Evolutionary conservation across 225 moss, liverwort and hornwort species (phyloP), one percentile per base, ranked within the genome.

Genomic region (Lunularia cruciata): DNA sequence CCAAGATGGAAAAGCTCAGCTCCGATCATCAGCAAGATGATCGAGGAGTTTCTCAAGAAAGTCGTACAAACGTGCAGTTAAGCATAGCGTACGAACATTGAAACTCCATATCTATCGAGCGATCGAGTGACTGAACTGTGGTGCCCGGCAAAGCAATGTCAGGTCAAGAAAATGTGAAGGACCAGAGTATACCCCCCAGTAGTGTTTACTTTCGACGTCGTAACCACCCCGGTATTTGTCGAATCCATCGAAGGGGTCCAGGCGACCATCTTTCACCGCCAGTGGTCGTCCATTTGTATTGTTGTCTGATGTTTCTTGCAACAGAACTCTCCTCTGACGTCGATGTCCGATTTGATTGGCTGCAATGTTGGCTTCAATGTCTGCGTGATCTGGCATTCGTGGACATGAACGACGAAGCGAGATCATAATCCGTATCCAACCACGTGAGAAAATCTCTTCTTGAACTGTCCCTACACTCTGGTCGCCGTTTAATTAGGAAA

Each of bases 141-240:
- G 31, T 18, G 11, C 11, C 20, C 2, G 20, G 37, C 1, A 3
- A 7, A 37, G 37, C 22, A 23, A 10, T 38, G 38, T 28, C 1
- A 37, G 14, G 26, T 61, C 32, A 20, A 23, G 23, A 36, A 20
- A 42, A 20, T 6, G 56, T 40, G 14, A 19, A 16, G 28, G 43
- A 69, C 23, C 31, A 36, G 57, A 28, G 60, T 70, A 4, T 85
- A 91, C 91, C 78, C 88, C 91, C 88, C 91, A 91, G 48, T 91
- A 91, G 47, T 86, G 82, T 65, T 84, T 91, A 32, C 80, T 91
- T 51, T 79, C 59, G 68, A 91, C 48, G 49, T 91, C 83, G 39
- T 79, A 87, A 35, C 91, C 88, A 53, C 63, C 78, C 38, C 85
- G 77, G 47, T 91, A 91, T 63, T 85, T 79, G 32, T 43, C 78